Evolutionary conservation across 2,329 filamentous ascomycete species (phyloP).

Genomic region (Lecanicillium sp.): DNA sequence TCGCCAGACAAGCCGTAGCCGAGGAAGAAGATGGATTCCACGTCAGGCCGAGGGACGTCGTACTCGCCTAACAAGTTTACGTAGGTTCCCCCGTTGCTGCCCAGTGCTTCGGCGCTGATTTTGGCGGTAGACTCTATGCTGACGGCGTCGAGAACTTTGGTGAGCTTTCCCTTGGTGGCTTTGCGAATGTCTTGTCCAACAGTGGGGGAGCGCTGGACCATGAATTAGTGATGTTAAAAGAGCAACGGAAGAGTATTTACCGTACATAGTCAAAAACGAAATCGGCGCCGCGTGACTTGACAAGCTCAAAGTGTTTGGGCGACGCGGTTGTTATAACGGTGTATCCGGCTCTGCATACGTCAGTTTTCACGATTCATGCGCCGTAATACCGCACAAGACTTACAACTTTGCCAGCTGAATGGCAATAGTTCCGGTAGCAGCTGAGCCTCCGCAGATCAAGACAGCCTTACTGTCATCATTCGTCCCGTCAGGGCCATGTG

Average conservation of each 20-base stretch:
- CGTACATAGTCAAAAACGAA: slow-evolving; percentile 38
- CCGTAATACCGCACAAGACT: too few species aligned
- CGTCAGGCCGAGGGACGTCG: background rate
- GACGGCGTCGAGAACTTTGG: background rate
- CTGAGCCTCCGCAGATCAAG: slow-evolving; percentile 37
- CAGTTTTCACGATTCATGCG: too few species aligned
- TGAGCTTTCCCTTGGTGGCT: background rate
- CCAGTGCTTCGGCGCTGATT: background rate
- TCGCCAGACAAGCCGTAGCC: background rate
- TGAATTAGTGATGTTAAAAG: too few species aligned
- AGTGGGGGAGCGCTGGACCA: background rate
- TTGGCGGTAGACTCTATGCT: background rate
- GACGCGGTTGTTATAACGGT: slow-evolving; percentile 32
- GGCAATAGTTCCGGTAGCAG: slow-evolving; percentile 34
- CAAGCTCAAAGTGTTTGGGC: slow-evolving; percentile 29
- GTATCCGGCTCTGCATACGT: slow-evolving; percentile 30
- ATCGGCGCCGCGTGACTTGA: slow-evolving; percentile 31
- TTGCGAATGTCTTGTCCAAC: background rate
- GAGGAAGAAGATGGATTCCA: background rate
- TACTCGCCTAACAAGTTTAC: background rate
- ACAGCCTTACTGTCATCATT: slow-evolving; percentile 3
- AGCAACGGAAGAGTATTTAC: too few species aligned
- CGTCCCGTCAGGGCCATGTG: background rate
- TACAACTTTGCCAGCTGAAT: slow-evolving; percentile 37
- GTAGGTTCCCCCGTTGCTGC: background rate